Conservation (phyloP, 805 yeast genomes). For the Starmerella sp. region DNA sequence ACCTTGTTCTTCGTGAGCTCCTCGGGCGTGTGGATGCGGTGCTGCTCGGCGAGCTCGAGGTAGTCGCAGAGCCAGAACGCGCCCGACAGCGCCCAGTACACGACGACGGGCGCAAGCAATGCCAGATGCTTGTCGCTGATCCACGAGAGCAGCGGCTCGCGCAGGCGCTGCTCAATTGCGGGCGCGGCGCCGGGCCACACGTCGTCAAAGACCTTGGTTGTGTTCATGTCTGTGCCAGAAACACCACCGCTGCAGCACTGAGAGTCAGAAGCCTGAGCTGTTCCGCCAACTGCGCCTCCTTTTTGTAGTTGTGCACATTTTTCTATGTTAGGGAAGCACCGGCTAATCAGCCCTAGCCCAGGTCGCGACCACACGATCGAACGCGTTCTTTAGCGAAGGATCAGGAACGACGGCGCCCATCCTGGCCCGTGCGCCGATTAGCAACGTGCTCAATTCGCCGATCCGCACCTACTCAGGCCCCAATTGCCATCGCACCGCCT, state of each 20-base stretch:
- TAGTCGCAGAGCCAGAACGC: constrained; percentile 68
- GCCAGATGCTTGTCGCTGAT: constrained; percentile 66
- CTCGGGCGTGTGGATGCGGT: constrained; percentile 85
- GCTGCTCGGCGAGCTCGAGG: constrained; percentile 62
- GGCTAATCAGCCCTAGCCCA: not conserved
- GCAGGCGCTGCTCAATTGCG: constrained; percentile 1
- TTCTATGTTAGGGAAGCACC: not conserved
- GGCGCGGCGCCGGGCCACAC: constrained; percentile 18
- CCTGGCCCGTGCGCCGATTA: not conserved
- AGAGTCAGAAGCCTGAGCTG: not conserved
- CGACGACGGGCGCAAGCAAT: constrained; percentile 60
- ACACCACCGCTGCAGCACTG: not conserved
- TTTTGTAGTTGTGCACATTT: not conserved
- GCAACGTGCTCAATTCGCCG: not conserved
- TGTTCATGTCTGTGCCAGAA: not conserved
- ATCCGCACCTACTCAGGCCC: too few relatives aligned
- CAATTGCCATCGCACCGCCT: too few relatives aligned
- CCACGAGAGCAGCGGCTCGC: constrained; percentile 40
- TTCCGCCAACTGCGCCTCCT: not conserved
- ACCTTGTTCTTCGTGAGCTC: constrained; percentile 79
- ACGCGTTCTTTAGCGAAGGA: not conserved
- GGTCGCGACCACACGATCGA: constrained; percentile 5
- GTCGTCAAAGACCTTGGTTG: not conserved
- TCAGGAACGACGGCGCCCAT: not conserved
- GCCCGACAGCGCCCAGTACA: constrained; percentile 70